Conservation (phyloP, 2,329 filamentous ascomycete genomes). For the Diaporthe capsici region DNA sequence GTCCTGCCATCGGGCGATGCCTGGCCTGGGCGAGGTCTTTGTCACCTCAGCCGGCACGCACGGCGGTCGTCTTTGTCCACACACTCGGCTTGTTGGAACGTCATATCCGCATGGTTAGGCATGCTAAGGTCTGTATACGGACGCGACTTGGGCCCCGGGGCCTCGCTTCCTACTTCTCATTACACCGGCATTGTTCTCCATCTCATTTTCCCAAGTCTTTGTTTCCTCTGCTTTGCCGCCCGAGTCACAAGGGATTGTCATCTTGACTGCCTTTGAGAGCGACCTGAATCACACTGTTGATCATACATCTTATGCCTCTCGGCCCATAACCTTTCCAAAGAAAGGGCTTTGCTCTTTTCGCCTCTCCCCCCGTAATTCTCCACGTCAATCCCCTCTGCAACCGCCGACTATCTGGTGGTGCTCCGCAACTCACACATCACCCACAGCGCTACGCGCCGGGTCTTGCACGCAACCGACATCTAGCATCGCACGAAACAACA, state of each 20-base stretch:
- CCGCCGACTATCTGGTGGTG: constrained; percentile 21
- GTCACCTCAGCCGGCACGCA: constrained; percentile 32
- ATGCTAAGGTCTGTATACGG: constrained; percentile 1
- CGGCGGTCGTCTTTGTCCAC: constrained; percentile 32
- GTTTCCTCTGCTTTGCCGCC: constrained; percentile 24
- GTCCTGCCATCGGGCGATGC: constrained; percentile 19
- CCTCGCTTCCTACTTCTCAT: constrained; percentile 14
- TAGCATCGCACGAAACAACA: constrained; percentile 27
- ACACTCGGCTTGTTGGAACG: constrained; percentile 13
- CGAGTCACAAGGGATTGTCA: constrained; percentile 31
- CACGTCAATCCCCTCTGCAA: constrained; percentile 26
- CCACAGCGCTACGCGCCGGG: constrained; percentile 36
- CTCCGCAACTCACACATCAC: constrained; percentile 32
- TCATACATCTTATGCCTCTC: constrained; percentile 33
- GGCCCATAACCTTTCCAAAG: constrained; percentile 19
- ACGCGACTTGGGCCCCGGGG: background rate
- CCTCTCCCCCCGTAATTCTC: constrained; percentile 19
- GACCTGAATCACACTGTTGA: constrained; percentile 30
- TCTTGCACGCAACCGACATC: constrained; percentile 31
- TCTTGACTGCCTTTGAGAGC: constrained; percentile 31
- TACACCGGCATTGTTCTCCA: constrained; percentile 31
- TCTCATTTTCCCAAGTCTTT: constrained; percentile 25
- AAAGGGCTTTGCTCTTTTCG: constrained; percentile 23
- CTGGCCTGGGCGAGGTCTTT: constrained; percentile 28
- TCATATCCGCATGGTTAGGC: constrained; percentile 34